Evolutionary conservation across 2,329 filamentous ascomycete species (phyloP), one percentile per base, ranked within the genome.

Genomic region (Colletotrichum spinosum): DNA sequence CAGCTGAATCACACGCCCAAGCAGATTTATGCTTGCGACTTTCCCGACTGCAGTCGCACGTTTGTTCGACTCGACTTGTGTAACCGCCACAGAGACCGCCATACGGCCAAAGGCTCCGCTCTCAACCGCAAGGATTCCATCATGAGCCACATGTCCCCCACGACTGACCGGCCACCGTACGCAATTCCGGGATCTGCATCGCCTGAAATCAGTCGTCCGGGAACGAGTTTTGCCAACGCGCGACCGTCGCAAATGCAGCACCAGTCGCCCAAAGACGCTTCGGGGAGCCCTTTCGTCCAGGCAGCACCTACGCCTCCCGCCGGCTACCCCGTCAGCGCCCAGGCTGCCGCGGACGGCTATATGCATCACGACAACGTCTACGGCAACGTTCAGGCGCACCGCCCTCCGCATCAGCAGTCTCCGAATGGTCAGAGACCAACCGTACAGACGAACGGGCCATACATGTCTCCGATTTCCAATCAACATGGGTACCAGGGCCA

Each of bases 1-100:
- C 94, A 98, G 80, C 81, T 98, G 70, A 99, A 99, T 76, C 96
- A 98, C 79, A 91, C 92, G 62, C 95, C 95, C 15, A 97, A 97
- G 79, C 93, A 97, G 75, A 97, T 97, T 60, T 98, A 97, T 76
- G 88, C 89, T 73, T 98, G 96, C 82, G 93, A 97, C 74, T 97
- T 94, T 72, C 92, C 93, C 17, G 93, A 94, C 74, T 99, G 96
- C 78, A 88, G 90, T 67, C 91, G 95, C 55, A 90, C 92, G 38
- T 99, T 98, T 80, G 95, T 98, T 63, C 90, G 96, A 68, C 93
- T 97, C 70, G 96, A 99, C 77, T 84, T 99, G 64, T 94, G 96
- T 75, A 91, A 96, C 73, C 90, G 92, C 46, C 92, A 96, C 78
- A 87, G 90, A 74, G 92, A 95, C 75, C 88, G 92, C 48, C 92